Evolutionary conservation across 768 basidiomycete species (phyloP), one percentile per base, ranked within the genome.

Genomic region (Calocybe cyanea): DNA sequence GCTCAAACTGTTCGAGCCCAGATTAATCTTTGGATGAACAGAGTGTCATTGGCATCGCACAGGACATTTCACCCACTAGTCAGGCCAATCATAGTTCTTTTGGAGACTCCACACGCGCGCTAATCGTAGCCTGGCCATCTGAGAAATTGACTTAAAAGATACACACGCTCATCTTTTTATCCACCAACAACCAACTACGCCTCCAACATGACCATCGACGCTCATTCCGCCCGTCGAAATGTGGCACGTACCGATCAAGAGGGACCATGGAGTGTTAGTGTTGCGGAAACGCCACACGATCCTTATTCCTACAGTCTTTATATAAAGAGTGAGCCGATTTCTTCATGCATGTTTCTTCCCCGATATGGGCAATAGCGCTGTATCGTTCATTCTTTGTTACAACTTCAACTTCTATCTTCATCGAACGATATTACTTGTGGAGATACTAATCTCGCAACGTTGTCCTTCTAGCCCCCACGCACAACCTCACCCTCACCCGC

Each of bases 401-500:
- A 20, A 17, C 13, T 21, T 17, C 41, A 5, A 23, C 46, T 30
- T n/a, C 42, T 39, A 35, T 35, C 38, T 28, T 28, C 50, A 35
- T 17, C 32, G 32, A 30, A 17, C 15, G 24, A 14, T 23, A 35
- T 6, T 14, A 14, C 7, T 35, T 5, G 25, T 28, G 7, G 34
- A 35, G 13, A 35, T 35, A 35, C 49, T 55, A 54, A 59, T 51
- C 46, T 60, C 42, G 54, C 44, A 57, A 46, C 52, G 50, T 49
- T 57, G 56, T 57, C 46, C 50, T 56, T 41, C 25, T 68, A 90
- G 92, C 92, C 17, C 85, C 91, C 21, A 93, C 87, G 18, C 88
- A 92, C 67, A 89, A 91, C 70, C 75, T 92, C 40, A 94, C 92
- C 32, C 80, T 94, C 37, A 87, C 84, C 7, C 81, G 92, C 48